Base-by-base conservation (phyloP, 306 rosid genomes). In the Trifolium repens region DNA sequence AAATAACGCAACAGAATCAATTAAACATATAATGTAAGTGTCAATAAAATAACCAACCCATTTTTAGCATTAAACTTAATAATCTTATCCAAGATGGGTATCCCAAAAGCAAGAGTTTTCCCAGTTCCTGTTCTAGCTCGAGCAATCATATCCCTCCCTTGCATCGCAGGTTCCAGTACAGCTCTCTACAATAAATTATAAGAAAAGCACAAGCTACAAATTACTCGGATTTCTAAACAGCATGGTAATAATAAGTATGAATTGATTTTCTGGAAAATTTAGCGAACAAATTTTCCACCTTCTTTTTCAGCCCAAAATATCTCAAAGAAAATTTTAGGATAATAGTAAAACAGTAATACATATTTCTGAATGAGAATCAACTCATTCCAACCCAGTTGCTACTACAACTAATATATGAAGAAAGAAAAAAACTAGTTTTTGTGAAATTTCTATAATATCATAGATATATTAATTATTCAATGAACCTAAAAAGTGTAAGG, bases 111-210 rank as follows among this genome's bases (percentile, higher is more conserved):
- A 79, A 96, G 99, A 61, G 99, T 96, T 69, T 96, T 96, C 78
- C 99, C 99, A 13, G 99, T 96, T 83, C 99, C 99, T 7, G 99
- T 96, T 84, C 99, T 89, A 53, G 99, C 99, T 15, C 99, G 96
- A 70, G 97, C 98, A 24, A 96, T 89, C 99, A 96, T 90, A 77
- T 96, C 99, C 57, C 92, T 96, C 47, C 99, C 98, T 81, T 92
- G 93, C 96, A 90, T 96, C 16, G 98, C 98, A 57, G 99, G 99
- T 78, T 90, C 99, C 79, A 96, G 85, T 78, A 96, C 99, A 62
- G 98, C 99, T 81, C 72, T 90, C 99, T 96, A 64, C 37, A 85
- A 69, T 3, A 46, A 22, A 42, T 1, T 46, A 50, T 6, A 37
- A 65, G 32, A 77, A 9, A 1, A 43, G 16, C 12, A 30, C 75